Base-by-base conservation (phyloP, 2,329 filamentous ascomycete species). In the Akanthomyces dipterigenus region DNA sequence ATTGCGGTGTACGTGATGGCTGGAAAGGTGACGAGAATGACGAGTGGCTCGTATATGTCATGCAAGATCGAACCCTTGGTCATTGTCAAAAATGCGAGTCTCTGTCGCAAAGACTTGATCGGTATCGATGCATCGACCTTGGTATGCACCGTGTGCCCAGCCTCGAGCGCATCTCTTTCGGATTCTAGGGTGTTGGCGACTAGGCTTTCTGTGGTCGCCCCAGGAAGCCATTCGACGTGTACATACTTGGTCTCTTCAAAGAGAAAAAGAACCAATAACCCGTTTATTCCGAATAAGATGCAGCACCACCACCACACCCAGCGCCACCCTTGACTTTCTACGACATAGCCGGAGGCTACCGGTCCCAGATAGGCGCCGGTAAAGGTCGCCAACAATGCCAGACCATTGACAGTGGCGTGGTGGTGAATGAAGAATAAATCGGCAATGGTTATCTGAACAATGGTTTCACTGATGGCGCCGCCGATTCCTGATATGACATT, bases 361-460 rank as follows among this genome's bases (percentile, higher is more conserved):
- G 70, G 70, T 1, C 64, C 66, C 6, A 74, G 65, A 22, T 69
- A 72, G 1, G 69, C 67, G 6, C 70, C 72, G 2, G 65, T 63
- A 38, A 68, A 68, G 5, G 67, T 67, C 16, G 65, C 54, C 5
- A 71, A 76, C 61, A 78, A 67, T 60, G 78, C 82, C 8, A 79
- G 70, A 0, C 70, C 71, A 62, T 82, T 84, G 75, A 78, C 77
- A 2, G 71, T 67, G 0, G 75, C 79, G 22, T 68, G 63, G 34
- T 72, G 68, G 53, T 73, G 67, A 0, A 72, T 63, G 50, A 72
- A 73, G 48, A 73, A 72, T 1, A 74, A 34, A 56, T 75, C 72
- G 2, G 69, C 66, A 31, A 72, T 67, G 0, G 74, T 77, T 53
- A 77, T 74, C 54, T 76, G 74, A 1, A 71, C 73, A 14, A 75